Evolutionary conservation across 345 rosid species (phyloP), one percentile per base, ranked within the genome.

Genomic region (Salix caprea): DNA sequence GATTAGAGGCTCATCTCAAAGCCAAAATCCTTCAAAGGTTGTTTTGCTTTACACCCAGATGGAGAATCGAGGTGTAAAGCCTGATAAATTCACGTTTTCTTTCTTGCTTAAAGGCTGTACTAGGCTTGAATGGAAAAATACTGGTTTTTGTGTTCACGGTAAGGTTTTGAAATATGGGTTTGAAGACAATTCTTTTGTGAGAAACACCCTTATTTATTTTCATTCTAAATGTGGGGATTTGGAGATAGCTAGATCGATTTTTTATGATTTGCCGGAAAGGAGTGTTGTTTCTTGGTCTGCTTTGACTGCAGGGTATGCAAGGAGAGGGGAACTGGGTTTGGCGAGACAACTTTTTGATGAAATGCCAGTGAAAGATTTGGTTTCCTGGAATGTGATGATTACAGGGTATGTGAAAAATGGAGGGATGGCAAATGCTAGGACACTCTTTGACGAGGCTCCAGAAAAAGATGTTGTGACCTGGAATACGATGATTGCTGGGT

Each of bases 301-400:
- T 86, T 76, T 91, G 83, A 91, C 91, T 37, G 88, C 91, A 21
- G 94, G 97, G 56, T 90, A 85, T 84, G 94, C 91, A 26, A 90
- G 82, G 78, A 85, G 97, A 83, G 92, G 94, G 76, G 80, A 89
- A 66, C 80, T 91, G 74, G 71, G 66, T 46, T 81, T 74, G 42
- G 92, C 94, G 1, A 83, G 89, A 70, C 69, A 64, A 82, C 79
- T 87, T 78, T 90, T 90, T 36, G 86, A 88, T 80, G 92, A 86
- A 79, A 89, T 91, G 91, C 91, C 91, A 0, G 83, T 78, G 0
- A 91, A 85, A 74, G 92, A 91, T 83, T 82, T 89, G 86, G 89
- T 91, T 67, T 90, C 97, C 70, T 91, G 97, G 94, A 90, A 90
- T 81, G 97, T 90, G 84, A 91, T 91, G 88, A 86, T 91, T 81